These are phyloP conservation scores for Calonectria hawksworthii DNA, from an alignment of 2,329 filamentous ascomycete species.

Conservation along the genomic window DNA sequence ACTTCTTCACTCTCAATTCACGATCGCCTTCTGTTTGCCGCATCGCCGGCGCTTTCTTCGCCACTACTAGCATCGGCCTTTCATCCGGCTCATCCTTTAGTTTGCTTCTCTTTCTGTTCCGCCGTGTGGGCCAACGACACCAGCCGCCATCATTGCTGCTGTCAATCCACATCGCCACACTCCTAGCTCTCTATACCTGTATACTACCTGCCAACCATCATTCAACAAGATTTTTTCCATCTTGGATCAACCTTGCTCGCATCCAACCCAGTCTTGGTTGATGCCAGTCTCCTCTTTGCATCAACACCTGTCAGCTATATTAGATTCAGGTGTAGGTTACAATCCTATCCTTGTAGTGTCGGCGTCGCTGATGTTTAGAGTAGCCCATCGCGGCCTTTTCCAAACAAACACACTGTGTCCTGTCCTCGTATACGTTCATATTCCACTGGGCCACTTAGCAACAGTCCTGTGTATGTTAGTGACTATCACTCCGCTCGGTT, in stretches of 20 bases:
- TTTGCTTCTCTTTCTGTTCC: background rate
- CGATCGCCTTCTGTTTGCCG: background rate
- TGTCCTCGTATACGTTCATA: background rate
- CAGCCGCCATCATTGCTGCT: background rate
- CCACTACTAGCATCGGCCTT: background rate
- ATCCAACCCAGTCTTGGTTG: background rate
- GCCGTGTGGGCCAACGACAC: background rate
- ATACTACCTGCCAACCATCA: background rate
- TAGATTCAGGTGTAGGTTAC: slow-evolving; percentile 5
- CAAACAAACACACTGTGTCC: background rate
- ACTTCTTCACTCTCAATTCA: slow-evolving; percentile 9
- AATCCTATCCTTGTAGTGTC: background rate
- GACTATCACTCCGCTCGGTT: slow-evolving; percentile 8
- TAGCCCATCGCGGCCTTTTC: background rate
- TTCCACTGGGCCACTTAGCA: background rate
- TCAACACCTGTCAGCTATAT: background rate
- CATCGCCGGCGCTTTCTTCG: background rate
- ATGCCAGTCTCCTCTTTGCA: background rate
- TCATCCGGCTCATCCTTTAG: background rate
- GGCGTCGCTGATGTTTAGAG: slow-evolving; percentile 13
- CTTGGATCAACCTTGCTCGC: background rate
- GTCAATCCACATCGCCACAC: slow-evolving; percentile 2
- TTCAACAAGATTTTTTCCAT: background rate
- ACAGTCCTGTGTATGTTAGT: background rate
- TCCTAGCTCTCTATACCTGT: background rate